phyloP scores from a whole-genome alignment of 1,284 basidiomycete species.

The Anthracocystis walkeri region DNA sequence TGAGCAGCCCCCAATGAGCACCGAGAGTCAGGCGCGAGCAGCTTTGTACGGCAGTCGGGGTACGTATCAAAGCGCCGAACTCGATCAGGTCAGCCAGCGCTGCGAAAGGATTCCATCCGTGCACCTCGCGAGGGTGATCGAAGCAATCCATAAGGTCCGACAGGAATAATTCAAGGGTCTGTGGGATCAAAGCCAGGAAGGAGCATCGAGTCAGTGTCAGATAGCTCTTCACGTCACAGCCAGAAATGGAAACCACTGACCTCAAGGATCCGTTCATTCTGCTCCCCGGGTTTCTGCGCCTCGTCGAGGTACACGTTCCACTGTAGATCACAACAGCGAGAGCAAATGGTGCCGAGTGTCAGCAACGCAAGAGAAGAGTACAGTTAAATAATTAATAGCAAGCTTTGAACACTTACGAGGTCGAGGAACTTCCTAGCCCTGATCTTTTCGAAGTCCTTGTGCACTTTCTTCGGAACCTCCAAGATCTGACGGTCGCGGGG shows the following conservation, averaged over 20 bases:
- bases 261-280: not conserved
- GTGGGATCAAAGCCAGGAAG: not conserved
- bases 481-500: not conserved
- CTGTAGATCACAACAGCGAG: not conserved
- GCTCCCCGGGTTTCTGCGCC: not conserved
- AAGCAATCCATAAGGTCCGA: slow-evolving; percentile 40
- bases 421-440: slow-evolving; percentile 14
- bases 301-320: not conserved
- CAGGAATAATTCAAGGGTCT: slow-evolving; percentile 13
- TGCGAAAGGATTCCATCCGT: slow-evolving; percentile 25
- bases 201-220: not conserved
- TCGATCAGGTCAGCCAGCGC: slow-evolving; percentile 30
- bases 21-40: slow-evolving; percentile 33
- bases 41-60: slow-evolving; percentile 9
- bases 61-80: slow-evolving; percentile 19
- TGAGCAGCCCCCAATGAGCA: slow-evolving; percentile 4
- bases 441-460: slow-evolving; percentile 14
- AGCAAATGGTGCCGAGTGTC: not conserved
- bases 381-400: not conserved
- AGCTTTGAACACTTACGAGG: slow-evolving; percentile 8
- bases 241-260: not conserved
- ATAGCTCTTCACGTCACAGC: not conserved
- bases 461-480: slow-evolving; percentile 2
- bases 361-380: not conserved
- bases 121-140: slow-evolving; percentile 30